A percentile compares a stretch with the other conserved stretches of the same genome.
phyloP scores from a whole-genome alignment of 352 stramenopile genomes.

The Phytophthora fragariae region DNA sequence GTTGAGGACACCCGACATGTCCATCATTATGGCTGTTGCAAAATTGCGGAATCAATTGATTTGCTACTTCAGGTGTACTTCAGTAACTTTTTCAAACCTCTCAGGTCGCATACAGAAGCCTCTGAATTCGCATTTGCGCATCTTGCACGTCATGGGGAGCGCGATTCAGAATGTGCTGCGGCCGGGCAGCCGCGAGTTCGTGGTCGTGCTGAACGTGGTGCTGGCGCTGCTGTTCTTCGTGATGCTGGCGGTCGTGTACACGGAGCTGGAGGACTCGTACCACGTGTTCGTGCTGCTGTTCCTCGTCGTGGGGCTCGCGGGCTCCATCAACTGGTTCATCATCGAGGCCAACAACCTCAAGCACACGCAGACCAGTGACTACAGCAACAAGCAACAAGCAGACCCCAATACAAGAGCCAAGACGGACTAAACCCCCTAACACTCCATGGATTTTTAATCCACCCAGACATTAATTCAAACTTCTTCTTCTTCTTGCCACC shows the following conservation, averaged over 20 bases:
- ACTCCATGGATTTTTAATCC: neutral
- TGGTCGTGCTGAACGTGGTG: conserved; percentile 75
- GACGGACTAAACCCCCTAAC: conserved; percentile 49
- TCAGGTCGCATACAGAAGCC: neutral
- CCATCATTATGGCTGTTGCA: too few relatives aligned
- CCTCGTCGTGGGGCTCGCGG: conserved; percentile 76
- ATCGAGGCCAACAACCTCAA: conserved; percentile 76
- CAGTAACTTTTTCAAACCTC: neutral
- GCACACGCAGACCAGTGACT: conserved; percentile 37
- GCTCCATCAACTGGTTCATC: conserved; percentile 91
- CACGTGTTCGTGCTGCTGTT: conserved; percentile 89
- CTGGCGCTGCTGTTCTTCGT: conserved; percentile 74
- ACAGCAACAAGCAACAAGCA: conserved; percentile 21
- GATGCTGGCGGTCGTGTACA: conserved; percentile 81
- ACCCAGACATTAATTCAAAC: conserved; percentile 3
- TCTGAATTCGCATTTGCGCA: neutral
- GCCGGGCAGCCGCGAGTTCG: conserved; percentile 80
- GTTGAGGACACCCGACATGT: too few relatives aligned
- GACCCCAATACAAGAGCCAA: conserved; percentile 44
- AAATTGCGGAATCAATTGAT: too few relatives aligned
- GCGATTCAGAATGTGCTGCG: conserved; percentile 60
- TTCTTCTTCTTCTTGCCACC: conserved; percentile 2
- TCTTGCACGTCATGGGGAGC: conserved; percentile 20
- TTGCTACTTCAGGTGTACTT: too few relatives aligned
- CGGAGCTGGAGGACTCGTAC: conserved; percentile 82